Evolutionary conservation across 1,284 basidiomycete species (phyloP).

Genomic region (Cutaneotrichosporon cyanovorans): DNA sequence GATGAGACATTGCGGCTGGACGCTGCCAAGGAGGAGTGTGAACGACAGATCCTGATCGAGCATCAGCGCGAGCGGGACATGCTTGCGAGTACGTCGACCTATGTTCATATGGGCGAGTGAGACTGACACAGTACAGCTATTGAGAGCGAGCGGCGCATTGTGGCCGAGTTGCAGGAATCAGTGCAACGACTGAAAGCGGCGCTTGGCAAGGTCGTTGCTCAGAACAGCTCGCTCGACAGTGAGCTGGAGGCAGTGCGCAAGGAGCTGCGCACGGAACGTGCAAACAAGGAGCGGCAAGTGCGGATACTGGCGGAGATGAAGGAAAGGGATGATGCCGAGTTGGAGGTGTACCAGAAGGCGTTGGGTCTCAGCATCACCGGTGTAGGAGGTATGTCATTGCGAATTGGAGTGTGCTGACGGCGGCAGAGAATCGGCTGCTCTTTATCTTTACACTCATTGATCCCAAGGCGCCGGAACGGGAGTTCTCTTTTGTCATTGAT

Average conservation of each 20-base stretch:
- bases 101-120: too few species aligned
- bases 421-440: slow-evolving; percentile 57
- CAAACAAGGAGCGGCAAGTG: slow-evolving; percentile 63
- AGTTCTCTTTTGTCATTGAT: slow-evolving; percentile 70
- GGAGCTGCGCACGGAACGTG: slow-evolving; percentile 24
- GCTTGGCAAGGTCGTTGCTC: slow-evolving; percentile 30
- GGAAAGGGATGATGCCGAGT: slow-evolving; percentile 53
- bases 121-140: slow-evolving; percentile 22
- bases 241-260: slow-evolving; percentile 26
- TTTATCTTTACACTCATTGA: slow-evolving; percentile 66
- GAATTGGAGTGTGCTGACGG: not conserved
- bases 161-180: slow-evolving; percentile 28
- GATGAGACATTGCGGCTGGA: slow-evolving; percentile 14
- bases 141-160: slow-evolving; percentile 33
- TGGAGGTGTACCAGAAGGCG: slow-evolving; percentile 54
- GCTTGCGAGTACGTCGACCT: slow-evolving; percentile 40
- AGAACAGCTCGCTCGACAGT: slow-evolving; percentile 28
- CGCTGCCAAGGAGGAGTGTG: slow-evolving; percentile 35
- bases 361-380: slow-evolving; percentile 66
- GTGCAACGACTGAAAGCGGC: slow-evolving; percentile 29
- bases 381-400: slow-evolving; percentile 51
- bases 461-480: slow-evolving; percentile 52
- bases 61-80: slow-evolving; percentile 38
- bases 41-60: slow-evolving; percentile 36
- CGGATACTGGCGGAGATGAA: slow-evolving; percentile 57